A percentile compares a stretch with the other conserved stretches of the same genome.
Evolutionary conservation across 495 filamentous ascomycete genomes (phyloP).

Genomic region (Pseudomonodictys pantanalensis): DNA sequence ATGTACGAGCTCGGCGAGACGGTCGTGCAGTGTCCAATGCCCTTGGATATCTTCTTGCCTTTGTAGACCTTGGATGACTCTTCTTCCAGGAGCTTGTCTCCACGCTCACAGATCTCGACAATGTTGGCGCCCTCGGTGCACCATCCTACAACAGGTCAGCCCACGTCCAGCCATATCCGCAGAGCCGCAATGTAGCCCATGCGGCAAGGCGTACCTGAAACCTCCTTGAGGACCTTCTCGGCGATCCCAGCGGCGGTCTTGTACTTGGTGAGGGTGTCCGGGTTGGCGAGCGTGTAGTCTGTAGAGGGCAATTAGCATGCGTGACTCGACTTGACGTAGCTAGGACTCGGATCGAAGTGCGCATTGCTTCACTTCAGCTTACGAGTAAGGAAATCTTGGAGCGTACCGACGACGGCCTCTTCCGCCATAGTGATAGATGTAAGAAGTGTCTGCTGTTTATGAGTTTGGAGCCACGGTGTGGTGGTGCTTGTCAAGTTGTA

Average conservation of each 20-base stretch:
- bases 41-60: conserved; percentile 93
- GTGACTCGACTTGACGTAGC: too few relatives aligned
- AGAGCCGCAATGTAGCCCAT: neutral
- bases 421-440: conserved; percentile 37
- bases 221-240: conserved; percentile 86
- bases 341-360: too few relatives aligned
- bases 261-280: conserved; percentile 97
- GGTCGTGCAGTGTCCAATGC: conserved; percentile 90
- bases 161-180: neutral
- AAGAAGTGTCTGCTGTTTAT: neutral
- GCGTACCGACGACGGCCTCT: conserved; percentile 32
- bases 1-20: conserved; percentile 92
- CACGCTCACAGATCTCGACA: conserved; percentile 86
- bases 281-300: conserved; percentile 96
- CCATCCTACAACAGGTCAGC: conserved; percentile 52
- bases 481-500: neutral
- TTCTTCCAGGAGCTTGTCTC: conserved; percentile 90
- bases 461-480: neutral
- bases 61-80: conserved; percentile 95
- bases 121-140: conserved; percentile 87
- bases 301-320: conserved; percentile 12
- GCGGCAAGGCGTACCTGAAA: conserved; percentile 53
- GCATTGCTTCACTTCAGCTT: too few relatives aligned
- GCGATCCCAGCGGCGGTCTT: conserved; percentile 93
- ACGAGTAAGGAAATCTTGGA: neutral